These are phyloP conservation scores for Barnettozyma vustinii DNA, from an alignment of 805 yeast species.

Conservation along the genomic window DNA sequence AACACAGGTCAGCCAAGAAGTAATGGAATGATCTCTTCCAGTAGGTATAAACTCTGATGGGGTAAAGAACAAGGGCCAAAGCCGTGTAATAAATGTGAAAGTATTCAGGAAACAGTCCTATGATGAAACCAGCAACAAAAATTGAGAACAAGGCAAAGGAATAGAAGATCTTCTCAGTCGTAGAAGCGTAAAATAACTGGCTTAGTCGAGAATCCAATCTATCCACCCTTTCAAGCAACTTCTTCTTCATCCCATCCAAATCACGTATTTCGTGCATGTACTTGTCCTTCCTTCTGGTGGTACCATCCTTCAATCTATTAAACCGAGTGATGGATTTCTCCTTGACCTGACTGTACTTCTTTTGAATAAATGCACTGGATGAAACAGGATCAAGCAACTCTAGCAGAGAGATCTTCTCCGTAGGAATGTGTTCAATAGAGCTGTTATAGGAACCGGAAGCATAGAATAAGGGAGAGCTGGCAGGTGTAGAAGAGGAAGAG, in stretches of 20 bases:
- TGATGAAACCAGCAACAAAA: slow-evolving; percentile 65
- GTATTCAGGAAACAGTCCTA: slow-evolving; percentile 72
- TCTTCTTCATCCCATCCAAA: slow-evolving; percentile 23
- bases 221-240: slow-evolving; percentile 28
- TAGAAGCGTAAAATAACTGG: slow-evolving; percentile 36
- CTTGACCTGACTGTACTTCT: slow-evolving; percentile 23
- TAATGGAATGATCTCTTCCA: slow-evolving; percentile 77
- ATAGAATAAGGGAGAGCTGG: slow-evolving; percentile 22
- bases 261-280: slow-evolving; percentile 19
- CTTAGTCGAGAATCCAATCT: slow-evolving; percentile 34
- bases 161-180: slow-evolving; percentile 75
- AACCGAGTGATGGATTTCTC: slow-evolving; percentile 18
- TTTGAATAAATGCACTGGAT: slow-evolving; percentile 19
- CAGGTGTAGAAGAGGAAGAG: slow-evolving; percentile 19
- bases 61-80: slow-evolving; percentile 61
- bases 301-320: slow-evolving; percentile 18
- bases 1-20: slow-evolving; percentile 88
- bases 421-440: slow-evolving; percentile 19
- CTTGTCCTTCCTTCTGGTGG: slow-evolving; percentile 16
- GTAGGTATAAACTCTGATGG: slow-evolving; percentile 78
- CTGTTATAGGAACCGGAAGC: slow-evolving; percentile 15
- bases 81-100: slow-evolving; percentile 73
- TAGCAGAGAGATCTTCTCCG: slow-evolving; percentile 23
- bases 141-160: slow-evolving; percentile 64
- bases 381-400: slow-evolving; percentile 28